Evolutionary conservation across 495 filamentous ascomycete species (phyloP).

Genomic region (Neurospora sp.): DNA sequence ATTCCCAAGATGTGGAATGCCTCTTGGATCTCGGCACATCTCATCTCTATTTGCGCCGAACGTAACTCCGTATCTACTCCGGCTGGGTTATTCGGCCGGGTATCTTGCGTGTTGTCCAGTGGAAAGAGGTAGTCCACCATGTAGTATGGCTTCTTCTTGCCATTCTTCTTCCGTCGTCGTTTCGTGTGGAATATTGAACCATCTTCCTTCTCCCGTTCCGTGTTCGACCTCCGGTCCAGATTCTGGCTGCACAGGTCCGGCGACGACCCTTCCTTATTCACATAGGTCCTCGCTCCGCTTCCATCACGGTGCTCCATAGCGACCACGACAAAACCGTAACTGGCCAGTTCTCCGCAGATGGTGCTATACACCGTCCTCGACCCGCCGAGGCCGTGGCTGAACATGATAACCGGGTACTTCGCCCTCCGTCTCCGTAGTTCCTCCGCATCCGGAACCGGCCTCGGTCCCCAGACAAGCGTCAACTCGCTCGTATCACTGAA

Average conservation of each 20-base stretch:
- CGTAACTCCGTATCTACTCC: constrained; percentile 33
- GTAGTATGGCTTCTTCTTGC: constrained; percentile 17
- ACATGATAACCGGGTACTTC: constrained; percentile 54
- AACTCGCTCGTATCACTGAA: background rate
- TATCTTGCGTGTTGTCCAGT: constrained; percentile 29
- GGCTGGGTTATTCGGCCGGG: constrained; percentile 22
- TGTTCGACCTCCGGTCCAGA: constrained; percentile 6
- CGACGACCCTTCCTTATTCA: constrained; percentile 27
- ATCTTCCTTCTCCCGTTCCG: constrained; percentile 1
- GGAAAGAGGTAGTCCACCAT: constrained; percentile 37
- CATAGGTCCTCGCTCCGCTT: constrained; percentile 50
- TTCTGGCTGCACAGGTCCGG: constrained; percentile 14
- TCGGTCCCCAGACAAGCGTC: background rate
- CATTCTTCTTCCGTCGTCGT: background rate
- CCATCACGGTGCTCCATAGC: constrained; percentile 61
- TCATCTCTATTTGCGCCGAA: constrained; percentile 50
- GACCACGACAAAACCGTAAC: constrained; percentile 57
- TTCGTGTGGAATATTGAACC: background rate
- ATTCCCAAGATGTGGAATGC: constrained; percentile 43
- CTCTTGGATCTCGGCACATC: constrained; percentile 51
- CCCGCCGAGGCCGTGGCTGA: constrained; percentile 60
- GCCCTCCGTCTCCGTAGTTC: constrained; percentile 5
- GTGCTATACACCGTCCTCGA: constrained; percentile 52
- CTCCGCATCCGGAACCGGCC: background rate
- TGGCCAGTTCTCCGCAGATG: constrained; percentile 52